Evolutionary conservation across 257 asterid genomes (phyloP).

Genomic region (Lantana camara): DNA sequence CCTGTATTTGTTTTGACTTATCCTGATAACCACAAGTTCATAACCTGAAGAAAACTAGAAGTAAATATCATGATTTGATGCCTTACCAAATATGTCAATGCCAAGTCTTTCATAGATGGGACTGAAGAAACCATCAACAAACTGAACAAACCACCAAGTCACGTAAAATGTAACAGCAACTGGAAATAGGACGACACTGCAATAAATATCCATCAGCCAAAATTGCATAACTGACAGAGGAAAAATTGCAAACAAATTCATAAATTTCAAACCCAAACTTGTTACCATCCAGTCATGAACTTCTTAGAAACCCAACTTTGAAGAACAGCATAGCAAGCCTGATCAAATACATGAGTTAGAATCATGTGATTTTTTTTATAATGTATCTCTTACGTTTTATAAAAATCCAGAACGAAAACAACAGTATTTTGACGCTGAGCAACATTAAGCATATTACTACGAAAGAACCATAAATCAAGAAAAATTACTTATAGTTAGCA

Average conservation of each 20-base stretch:
- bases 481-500: background rate
- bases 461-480: conserved; percentile 14
- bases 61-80: conserved; percentile 20
- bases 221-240: conserved; percentile 6
- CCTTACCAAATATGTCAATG: conserved; percentile 84
- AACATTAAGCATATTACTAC: background rate
- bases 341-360: conserved; percentile 38
- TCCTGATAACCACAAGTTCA: background rate
- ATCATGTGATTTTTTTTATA: conserved; percentile 11
- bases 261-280: conserved; percentile 16
- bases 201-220: conserved; percentile 27
- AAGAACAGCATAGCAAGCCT: conserved; percentile 98
- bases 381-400: conserved; percentile 1
- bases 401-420: background rate
- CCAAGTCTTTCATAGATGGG: conserved; percentile 95
- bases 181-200: conserved; percentile 94
- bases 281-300: conserved; percentile 99
- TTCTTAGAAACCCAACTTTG: conserved; percentile 98
- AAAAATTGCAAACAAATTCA: background rate
- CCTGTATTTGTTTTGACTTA: background rate
- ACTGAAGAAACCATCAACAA: conserved; percentile 97
- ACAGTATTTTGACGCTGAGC: background rate
- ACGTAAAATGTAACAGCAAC: conserved; percentile 94
- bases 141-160: conserved; percentile 98
- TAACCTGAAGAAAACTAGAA: background rate